A percentile compares a stretch with the other conserved stretches of the same genome.
phyloP scores from a whole-genome alignment of 2,329 filamentous ascomycete species.

The Talaromyces albobiverticillius region DNA sequence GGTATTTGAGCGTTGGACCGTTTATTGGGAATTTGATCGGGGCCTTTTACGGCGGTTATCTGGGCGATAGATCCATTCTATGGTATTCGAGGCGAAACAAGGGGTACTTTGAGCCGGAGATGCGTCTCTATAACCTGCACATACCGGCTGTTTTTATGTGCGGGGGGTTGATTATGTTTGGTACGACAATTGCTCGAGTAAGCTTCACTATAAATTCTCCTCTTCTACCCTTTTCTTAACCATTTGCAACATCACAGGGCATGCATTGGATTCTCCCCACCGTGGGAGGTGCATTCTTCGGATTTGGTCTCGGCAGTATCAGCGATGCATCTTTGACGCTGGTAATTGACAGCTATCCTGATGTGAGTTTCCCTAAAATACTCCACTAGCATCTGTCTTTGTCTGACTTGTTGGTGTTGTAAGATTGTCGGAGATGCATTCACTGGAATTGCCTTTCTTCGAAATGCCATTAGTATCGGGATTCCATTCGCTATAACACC shows the following conservation, averaged over 20 bases:
- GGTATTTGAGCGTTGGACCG: slow-evolving; percentile 31
- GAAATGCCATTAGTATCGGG: slow-evolving; percentile 30
- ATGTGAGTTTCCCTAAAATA: slow-evolving; percentile 22
- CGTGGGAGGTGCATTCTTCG: slow-evolving; percentile 36
- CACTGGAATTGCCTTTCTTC: slow-evolving; percentile 24
- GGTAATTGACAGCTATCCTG: slow-evolving; percentile 37
- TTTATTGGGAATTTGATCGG: slow-evolving; percentile 42
- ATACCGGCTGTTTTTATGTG: slow-evolving; percentile 39
- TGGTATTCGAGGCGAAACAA: slow-evolving; percentile 43
- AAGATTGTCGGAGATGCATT: slow-evolving; percentile 20
- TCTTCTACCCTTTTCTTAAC: not conserved
- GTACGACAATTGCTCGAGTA: slow-evolving; percentile 34
- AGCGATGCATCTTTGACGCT: slow-evolving; percentile 36
- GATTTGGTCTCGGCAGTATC: slow-evolving; percentile 39
- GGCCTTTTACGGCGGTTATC: slow-evolving; percentile 37
- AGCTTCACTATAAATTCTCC: slow-evolving; percentile 17
- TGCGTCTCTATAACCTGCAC: slow-evolving; percentile 39
- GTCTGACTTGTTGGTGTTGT: not conserved
- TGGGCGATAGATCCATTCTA: slow-evolving; percentile 41
- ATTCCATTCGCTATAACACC: slow-evolving; percentile 30
- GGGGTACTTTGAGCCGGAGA: slow-evolving; percentile 51
- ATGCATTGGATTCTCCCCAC: slow-evolving; percentile 45
- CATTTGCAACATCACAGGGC: slow-evolving; percentile 25
- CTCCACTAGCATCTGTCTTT: not conserved
- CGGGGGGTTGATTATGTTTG: slow-evolving; percentile 44